Percentiles rank a stretch among this genome's conserved stretches.
These are phyloP conservation scores for Persicaria maculosa DNA, from an alignment of 148 eudicot species.

Conservation along the genomic window DNA sequence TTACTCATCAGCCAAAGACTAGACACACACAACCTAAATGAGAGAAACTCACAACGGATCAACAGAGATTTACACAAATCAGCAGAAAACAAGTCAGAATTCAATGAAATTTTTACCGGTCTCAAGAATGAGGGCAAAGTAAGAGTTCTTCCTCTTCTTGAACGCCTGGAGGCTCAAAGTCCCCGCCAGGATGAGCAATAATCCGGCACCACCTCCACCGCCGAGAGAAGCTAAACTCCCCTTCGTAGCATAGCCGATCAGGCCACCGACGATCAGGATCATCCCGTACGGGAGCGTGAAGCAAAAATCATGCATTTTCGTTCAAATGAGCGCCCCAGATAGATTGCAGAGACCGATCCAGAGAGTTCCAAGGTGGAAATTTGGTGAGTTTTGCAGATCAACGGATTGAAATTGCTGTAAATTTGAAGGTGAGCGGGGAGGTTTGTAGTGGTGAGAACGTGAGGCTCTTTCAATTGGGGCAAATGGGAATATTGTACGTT, in stretches of 20 bases:
- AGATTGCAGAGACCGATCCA: not conserved
- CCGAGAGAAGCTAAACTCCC: conserved; percentile 83
- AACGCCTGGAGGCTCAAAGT: conserved; percentile 73
- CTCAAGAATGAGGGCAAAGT: conserved; percentile 66
- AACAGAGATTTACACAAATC: not conserved
- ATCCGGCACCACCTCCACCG: conserved; percentile 78
- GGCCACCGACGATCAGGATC: conserved; percentile 57
- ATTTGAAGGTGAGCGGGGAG: not conserved
- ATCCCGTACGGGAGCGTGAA: conserved; percentile 95
- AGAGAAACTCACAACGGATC: not conserved
- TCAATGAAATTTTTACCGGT: conserved; percentile 35
- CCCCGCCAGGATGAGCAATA: conserved; percentile 78
- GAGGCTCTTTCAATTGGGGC: not conserved
- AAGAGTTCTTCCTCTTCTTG: conserved; percentile 58
- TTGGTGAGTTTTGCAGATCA: not conserved
- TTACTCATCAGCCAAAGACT: not conserved
- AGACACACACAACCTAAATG: not conserved
- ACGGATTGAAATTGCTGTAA: not conserved
- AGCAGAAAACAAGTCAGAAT: conserved; percentile 4
- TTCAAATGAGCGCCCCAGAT: conserved; percentile 16
- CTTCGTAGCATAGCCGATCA: conserved; percentile 62
- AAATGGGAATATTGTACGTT: not conserved
- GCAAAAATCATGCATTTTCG: conserved; percentile 96
- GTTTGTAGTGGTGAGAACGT: conserved; percentile 11
- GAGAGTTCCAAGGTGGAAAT: not conserved